A percentile compares a stretch with the other conserved stretches of the same genome.
These are phyloP conservation scores for Blumeriella jaapii DNA, from an alignment of 2,329 filamentous ascomycete genomes.

Conservation along the genomic window DNA sequence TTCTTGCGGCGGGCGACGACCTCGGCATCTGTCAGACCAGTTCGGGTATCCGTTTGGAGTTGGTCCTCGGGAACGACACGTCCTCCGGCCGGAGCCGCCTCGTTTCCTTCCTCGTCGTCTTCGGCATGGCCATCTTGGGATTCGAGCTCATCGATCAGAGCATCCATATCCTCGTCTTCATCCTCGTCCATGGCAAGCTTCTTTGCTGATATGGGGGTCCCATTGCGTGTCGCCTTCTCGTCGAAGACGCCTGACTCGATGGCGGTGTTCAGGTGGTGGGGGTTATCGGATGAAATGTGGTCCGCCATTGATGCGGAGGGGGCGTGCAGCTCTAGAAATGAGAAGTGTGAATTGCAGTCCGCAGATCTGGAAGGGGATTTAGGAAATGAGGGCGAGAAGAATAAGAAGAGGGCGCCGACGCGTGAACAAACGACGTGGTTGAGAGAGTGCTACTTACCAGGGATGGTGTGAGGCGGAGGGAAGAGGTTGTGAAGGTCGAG, in stretches of 20 bases:
- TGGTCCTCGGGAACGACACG: constrained; percentile 60
- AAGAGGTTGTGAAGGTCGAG: no score
- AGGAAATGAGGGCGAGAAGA: neutral
- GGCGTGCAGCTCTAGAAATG: neutral
- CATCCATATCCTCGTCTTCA: constrained; percentile 74
- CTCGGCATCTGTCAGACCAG: constrained; percentile 62
- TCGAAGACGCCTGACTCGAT: constrained; percentile 55
- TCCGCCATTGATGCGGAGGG: constrained; percentile 16
- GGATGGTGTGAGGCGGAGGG: no score
- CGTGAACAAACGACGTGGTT: constrained; percentile 1
- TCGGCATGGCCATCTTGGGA: constrained; percentile 61
- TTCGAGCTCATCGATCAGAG: constrained; percentile 78
- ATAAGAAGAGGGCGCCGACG: constrained; percentile 2
- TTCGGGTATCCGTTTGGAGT: constrained; percentile 62
- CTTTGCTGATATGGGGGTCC: constrained; percentile 25
- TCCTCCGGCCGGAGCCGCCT: constrained; percentile 40
- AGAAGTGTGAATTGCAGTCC: neutral
- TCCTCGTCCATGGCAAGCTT: constrained; percentile 43
- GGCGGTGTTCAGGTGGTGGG: constrained; percentile 41
- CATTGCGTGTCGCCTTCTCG: constrained; percentile 41
- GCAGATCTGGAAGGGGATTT: neutral
- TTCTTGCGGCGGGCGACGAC: constrained; percentile 53
- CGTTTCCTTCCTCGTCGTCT: constrained; percentile 49
- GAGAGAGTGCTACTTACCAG: no score
- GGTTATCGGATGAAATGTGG: constrained; percentile 13